Base-by-base conservation (phyloP, 257 asterid species). In the Lithospermum erythrorhizon region DNA sequence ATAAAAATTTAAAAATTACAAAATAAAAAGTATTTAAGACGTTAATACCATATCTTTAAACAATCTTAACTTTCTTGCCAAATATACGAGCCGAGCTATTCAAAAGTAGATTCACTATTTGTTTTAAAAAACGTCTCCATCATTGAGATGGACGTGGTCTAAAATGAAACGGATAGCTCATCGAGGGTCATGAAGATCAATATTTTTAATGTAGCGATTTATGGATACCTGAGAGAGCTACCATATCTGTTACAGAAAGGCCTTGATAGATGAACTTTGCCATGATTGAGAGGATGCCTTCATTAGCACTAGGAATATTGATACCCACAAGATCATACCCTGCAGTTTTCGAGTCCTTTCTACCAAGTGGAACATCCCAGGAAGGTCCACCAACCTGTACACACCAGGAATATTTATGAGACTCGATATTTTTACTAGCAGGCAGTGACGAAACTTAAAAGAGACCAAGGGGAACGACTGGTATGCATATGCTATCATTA, bases 321-420 rank as follows among this genome's bases (percentile, higher is more conserved):
- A 78, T 58, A 16, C 77, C 86, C 8, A 80, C 64, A 25, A 83
- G 83, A 53, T 68, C 89, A 75, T 83, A 85, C 21, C 80, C 88
- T 69, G 87, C 96, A 23, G 77, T 82, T 61, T 74, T 87, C 1
- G 96, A 87, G 79, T 90, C 96, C 62, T 81, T 82, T 66, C 94
- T 78, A 30, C 97, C 97, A 6, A 90, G 19, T 22, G 95, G 95
- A 41, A 90, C 97, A 66, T 73, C 81, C 97, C 97, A 90, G 73
- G 85, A 85, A 0, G 97, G 97, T 30, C 97, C 96, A 64, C 95
- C 97, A 68, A 90, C 97, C 97, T 90, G 61, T 66, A 57, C 3
- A 61, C 21, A 23, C 52, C 45, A 35, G 6, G 4, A 30, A 30
- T 4, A 30, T 2, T 30, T 7, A 30, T 24, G 27, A 24, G 27